phyloP scores from a whole-genome alignment of 805 yeast species.

The Yarrowia sp. region DNA sequence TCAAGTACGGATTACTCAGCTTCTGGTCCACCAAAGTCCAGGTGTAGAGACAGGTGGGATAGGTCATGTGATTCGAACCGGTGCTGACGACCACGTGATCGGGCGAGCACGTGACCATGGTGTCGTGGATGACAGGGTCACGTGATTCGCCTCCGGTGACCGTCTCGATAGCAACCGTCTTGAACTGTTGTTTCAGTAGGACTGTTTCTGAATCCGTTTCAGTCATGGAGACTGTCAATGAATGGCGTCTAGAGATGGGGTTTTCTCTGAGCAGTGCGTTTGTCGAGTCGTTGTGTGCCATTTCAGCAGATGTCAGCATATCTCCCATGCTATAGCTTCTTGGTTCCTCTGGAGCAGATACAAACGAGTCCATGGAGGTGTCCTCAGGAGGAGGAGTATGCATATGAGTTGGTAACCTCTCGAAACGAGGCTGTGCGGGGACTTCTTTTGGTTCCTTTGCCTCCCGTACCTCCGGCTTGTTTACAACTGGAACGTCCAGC shows the following conservation, averaged over 20 bases:
- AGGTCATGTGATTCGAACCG: background rate
- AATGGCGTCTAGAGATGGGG: conserved; percentile 8
- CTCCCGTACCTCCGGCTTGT: too few relatives aligned
- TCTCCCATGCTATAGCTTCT: conserved; percentile 9
- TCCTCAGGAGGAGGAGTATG: conserved; percentile 1
- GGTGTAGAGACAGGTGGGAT: conserved; percentile 20
- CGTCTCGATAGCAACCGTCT: conserved; percentile 13
- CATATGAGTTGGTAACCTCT: background rate
- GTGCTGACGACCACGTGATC: conserved; percentile 6
- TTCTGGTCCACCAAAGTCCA: conserved; percentile 30
- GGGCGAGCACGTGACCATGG: conserved; percentile 16
- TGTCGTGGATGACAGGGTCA: conserved; percentile 3
- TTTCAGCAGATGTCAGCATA: background rate
- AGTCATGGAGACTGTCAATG: background rate
- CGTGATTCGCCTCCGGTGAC: conserved; percentile 22
- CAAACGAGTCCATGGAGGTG: conserved; percentile 1
- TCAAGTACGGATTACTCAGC: conserved; percentile 8
- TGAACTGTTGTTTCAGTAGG: conserved; percentile 1
- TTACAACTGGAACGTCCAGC: background rate
- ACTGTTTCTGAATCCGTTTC: background rate
- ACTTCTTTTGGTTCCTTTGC: too few relatives aligned
- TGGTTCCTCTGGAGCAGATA: conserved; percentile 2
- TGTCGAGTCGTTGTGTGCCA: conserved; percentile 9
- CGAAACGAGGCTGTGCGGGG: too few relatives aligned
- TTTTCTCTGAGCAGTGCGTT: background rate